A percentile compares a stretch with the other conserved stretches of the same genome.
These are phyloP conservation scores for Nemania sp. DNA, from an alignment of 2,329 filamentous ascomycete genomes.

Conservation along the genomic window DNA sequence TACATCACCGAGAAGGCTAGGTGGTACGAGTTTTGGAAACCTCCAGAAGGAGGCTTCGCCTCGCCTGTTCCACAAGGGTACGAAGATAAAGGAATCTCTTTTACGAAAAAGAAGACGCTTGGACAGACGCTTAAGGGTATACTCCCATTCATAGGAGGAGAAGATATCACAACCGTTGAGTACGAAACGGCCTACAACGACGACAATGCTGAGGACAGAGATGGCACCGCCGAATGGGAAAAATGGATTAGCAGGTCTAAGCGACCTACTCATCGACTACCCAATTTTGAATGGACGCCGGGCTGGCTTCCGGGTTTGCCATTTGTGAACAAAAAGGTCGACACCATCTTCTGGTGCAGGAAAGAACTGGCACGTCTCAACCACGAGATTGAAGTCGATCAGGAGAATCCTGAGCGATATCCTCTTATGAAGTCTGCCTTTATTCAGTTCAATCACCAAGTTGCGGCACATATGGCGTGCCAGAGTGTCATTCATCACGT, in stretches of 20 bases:
- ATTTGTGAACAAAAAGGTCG: constrained; percentile 83
- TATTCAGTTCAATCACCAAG: constrained; percentile 97
- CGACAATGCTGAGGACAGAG: constrained; percentile 59
- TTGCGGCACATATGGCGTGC: constrained; percentile 97
- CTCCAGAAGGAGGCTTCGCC: constrained; percentile 61
- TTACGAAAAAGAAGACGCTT: constrained; percentile 51
- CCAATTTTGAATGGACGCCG: constrained; percentile 57
- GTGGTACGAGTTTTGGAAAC: constrained; percentile 69
- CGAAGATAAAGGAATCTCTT: constrained; percentile 50
- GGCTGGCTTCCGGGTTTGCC: constrained; percentile 79
- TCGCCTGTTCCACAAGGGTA: constrained; percentile 63
- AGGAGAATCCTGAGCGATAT: constrained; percentile 81
- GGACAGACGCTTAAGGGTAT: constrained; percentile 54
- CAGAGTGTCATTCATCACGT: constrained; percentile 89
- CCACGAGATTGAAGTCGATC: constrained; percentile 87
- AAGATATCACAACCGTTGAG: constrained; percentile 48
- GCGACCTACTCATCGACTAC: constrained; percentile 80
- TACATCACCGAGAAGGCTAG: constrained; percentile 48
- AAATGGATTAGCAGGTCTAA: constrained; percentile 81
- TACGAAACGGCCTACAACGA: constrained; percentile 69
- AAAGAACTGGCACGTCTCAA: constrained; percentile 86
- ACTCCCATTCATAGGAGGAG: constrained; percentile 54
- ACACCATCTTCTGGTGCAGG: constrained; percentile 91
- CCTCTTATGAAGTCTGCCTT: constrained; percentile 96
- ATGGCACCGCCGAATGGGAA: constrained; percentile 73